Evolutionary conservation across 768 basidiomycete species (phyloP), one percentile per base, ranked within the genome.

Genomic region (Paxillus rubicundulus): DNA sequence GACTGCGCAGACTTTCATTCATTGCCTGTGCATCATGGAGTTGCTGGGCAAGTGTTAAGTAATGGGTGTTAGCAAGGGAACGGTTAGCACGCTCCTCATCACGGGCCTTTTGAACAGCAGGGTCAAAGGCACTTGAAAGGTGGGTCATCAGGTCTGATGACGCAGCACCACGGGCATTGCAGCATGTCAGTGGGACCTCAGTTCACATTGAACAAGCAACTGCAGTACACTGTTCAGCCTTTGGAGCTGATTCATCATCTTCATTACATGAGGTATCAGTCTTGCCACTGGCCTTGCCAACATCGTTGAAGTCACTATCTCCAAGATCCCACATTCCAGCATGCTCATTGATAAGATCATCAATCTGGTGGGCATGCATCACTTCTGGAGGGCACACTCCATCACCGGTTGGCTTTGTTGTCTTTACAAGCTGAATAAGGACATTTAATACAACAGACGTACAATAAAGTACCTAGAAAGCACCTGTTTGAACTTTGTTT

Each of bases 401-500:
- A 43, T 32, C 42, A 2, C 69, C 65, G 0, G 63, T 71, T 33
- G 65, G 64, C 56, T 70, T 66, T 21, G 55, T 61, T 4, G 57
- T 59, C 37, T 57, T 64, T 7, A 64, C 40, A 10, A 67, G 41
- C 54, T 61, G 20, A n/a, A n/a, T n/a, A n/a, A n/a, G n/a, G n/a
- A n/a, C n/a, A n/a, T n/a, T 27, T 17, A 47, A 12, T 47, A 27
- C 1, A 33, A 14, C 36, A 30, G 32, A 47, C 47, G 36, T 17
- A 16, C 8, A 20, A 42, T 2, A 49, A 9, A 8, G 17, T n/a
- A n/a, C n/a, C 6, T 5, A 36, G 16, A 13, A 28, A 10, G n/a
- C 52, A 69, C 66, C 45, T 56, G 54, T 50, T 65, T 67, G 44
- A 53, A 68, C 50, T 63, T 65, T 2, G 53, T 63, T 45, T 65